Conservation (phyloP, 768 basidiomycete genomes). For the Porphyrellus cyaneotinctus region DNA sequence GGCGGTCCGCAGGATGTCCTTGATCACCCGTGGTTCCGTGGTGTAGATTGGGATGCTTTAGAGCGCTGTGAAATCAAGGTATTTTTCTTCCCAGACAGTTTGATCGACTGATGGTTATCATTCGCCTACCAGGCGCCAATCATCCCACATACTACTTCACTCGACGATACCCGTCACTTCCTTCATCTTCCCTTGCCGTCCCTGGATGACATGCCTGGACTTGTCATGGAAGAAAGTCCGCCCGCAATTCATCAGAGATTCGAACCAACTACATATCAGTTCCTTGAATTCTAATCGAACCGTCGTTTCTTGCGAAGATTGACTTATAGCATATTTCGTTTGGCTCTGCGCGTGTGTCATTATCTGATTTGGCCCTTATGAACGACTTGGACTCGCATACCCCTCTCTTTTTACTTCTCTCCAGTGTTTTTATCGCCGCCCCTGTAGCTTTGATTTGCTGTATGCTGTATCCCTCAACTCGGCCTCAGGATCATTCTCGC, state of each 20-base stretch:
- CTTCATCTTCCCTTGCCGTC: constrained; percentile 73
- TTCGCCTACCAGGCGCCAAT: constrained; percentile 66
- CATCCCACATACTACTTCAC: constrained; percentile 72
- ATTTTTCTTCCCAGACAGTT: constrained; percentile 25
- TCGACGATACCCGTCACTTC: constrained; percentile 86
- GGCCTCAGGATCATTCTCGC: constrained; percentile 3
- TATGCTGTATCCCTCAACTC: constrained; percentile 29
- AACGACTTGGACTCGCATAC: constrained; percentile 7
- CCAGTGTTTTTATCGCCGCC: constrained; percentile 2
- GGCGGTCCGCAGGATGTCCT: constrained; percentile 90
- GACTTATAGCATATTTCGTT: constrained; percentile 28
- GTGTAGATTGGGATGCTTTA: constrained; percentile 88
- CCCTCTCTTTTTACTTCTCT: constrained; percentile 2
- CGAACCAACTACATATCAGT: constrained; percentile 66
- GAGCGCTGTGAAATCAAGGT: constrained; percentile 85
- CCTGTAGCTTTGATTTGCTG: constrained; percentile 29
- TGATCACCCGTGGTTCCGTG: constrained; percentile 92
- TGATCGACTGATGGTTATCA: background rate
- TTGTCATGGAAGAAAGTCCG: constrained; percentile 59
- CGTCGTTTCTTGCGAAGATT: constrained; percentile 10
- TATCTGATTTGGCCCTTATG: background rate
- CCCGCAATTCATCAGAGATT: constrained; percentile 58
- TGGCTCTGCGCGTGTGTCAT: constrained; percentile 5
- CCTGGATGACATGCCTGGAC: constrained; percentile 75
- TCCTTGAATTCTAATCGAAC: constrained; percentile 64